Conservation (phyloP, 2,329 filamentous ascomycete genomes). For the Trichoderma atrobrunneum region DNA sequence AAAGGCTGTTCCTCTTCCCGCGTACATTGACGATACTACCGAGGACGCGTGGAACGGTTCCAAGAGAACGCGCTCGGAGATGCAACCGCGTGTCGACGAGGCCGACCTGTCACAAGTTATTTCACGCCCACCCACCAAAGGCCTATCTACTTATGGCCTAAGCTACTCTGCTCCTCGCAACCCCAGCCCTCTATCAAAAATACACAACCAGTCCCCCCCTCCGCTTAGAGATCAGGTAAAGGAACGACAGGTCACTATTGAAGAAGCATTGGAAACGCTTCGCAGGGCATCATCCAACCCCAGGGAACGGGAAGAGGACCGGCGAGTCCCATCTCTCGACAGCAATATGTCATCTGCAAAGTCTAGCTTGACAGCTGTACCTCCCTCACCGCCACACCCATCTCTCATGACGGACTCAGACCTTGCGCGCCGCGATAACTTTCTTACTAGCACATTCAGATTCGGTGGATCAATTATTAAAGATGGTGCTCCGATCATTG, state of each 20-base stretch:
- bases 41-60: constrained; percentile 40
- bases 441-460: constrained; percentile 53
- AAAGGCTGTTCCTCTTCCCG: neutral
- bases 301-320: constrained; percentile 21
- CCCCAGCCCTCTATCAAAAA: constrained; percentile 39
- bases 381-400: constrained; percentile 44
- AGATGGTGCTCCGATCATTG: constrained; percentile 55
- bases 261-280: constrained; percentile 35
- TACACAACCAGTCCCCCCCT: constrained; percentile 32
- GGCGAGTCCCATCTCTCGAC: constrained; percentile 25
- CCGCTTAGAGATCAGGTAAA: constrained; percentile 24
- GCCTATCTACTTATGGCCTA: constrained; percentile 27
- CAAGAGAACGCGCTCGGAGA: constrained; percentile 45
- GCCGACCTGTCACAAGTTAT: constrained; percentile 48
- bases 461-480: constrained; percentile 49
- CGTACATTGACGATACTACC: constrained; percentile 41
- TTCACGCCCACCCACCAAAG: constrained; percentile 38
- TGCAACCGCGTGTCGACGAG: constrained; percentile 54
- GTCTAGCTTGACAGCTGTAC: constrained; percentile 42
- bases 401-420: constrained; percentile 51
- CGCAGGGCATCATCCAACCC: constrained; percentile 38
- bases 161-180: constrained; percentile 31
- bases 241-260: constrained; percentile 32
- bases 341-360: constrained; percentile 38
- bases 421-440: constrained; percentile 55